Base-by-base conservation (phyloP, 1,284 basidiomycete species). In the Malassezia cuniculi region DNA sequence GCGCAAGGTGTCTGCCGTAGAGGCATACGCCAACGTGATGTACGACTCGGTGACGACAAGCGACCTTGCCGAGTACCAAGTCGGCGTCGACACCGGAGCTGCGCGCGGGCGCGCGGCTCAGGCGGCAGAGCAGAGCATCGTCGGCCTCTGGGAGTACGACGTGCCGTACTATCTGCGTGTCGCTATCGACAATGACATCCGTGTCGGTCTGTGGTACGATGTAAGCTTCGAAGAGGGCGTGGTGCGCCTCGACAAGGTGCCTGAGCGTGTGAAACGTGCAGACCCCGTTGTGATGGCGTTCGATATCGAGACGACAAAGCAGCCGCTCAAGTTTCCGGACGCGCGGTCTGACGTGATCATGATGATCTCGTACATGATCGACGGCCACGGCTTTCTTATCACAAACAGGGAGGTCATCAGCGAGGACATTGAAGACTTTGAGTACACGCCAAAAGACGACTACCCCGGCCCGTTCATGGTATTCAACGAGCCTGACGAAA, bases 361-460 rank as follows among this genome's bases (percentile, higher is more conserved):
- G 90, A 99, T 99, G 93, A 97, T 99, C 54, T 97, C 93, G 29
- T 93, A 90, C 70, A 93, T 93, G 85, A 73, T 93, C 24, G 86
- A 93, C 65, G 86, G 85, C 0, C 85, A 95, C 67, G 93, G 93
- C 0, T 99, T 82, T 62, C 76, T 99, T 48, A 95, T 99, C 68
- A 95, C 87, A 15, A 97, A 97, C 60, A 77, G 93, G 32, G 90
- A 97, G 54, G 94, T 97, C 38, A 86, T 97, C 45, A 80, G 81
- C 47, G 87, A 97, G 65, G 86, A 97, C 66, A 95, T 99, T 47
- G 86, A 93, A 27, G 83, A 99, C 66, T 97, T 99, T 59, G 93
- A 97, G 68, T 97, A 97, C 68, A 95, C 93, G 1, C 93, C 93
- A 2, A 95, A 86, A 67, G 85, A 89, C 41, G 93, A 94, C 32